Evolutionary conservation across 805 yeast species (phyloP), one percentile per base, ranked within the genome.

Genomic region (Kazachstania viticola): DNA sequence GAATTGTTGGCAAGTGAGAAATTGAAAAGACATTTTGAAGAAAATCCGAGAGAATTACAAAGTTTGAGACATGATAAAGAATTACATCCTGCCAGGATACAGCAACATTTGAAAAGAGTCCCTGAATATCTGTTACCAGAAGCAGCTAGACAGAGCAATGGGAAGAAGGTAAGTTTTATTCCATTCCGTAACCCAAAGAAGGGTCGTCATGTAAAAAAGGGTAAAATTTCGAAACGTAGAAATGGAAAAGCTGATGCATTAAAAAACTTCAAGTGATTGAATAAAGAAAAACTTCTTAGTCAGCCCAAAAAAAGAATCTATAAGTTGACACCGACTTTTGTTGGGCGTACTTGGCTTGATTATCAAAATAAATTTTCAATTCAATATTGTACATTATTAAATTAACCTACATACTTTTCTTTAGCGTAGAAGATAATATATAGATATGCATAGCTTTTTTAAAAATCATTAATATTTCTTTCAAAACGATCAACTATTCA

Each of bases 1-100:
- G 97, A 91, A 57, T 65, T 91, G 54, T 63, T 91, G 40, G 73
- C 88, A 27, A 81, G 93, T 45, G 95, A 84, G 36, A 85, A 83
- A 52, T 69, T 91, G 53, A 84, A 85, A 59, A 71, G 95, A 51
- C 94, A 84, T 60, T 91, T 91, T 54, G 95, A 88, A 56, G 97
- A 91, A 51, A 91, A 91, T 52, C 98, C 98, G 6, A 93, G 83
- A 51, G 98, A 91, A 59, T 68, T 91, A 47, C 74, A 75, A 14
- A 74, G 80, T 32, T 70, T 91, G 52, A 79, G 95, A 52, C 98
- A 91, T 51, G 98, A 91, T 54, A 81, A 78, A 48, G 94, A 81
- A 42, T 55, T 83, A 36, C 94, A 87, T 49, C 76, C 88, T 8
- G 65, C 87, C 1, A 73, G 94, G 56, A 70, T 75, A 5, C 95